phyloP scores from a whole-genome alignment of 2,329 filamentous ascomycete genomes.

The Aspergillus arachidicola region DNA sequence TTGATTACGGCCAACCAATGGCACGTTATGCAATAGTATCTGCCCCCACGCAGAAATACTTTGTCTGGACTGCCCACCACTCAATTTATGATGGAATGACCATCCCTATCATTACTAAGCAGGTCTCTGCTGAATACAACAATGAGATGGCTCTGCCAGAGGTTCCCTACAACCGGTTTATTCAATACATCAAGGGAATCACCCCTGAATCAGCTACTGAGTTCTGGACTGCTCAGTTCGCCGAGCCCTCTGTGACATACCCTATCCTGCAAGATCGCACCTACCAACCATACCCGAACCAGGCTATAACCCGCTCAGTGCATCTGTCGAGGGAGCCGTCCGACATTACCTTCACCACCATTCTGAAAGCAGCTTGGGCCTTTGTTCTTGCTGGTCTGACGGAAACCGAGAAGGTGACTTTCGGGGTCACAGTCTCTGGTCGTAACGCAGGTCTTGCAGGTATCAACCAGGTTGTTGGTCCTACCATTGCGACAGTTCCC shows the following conservation, averaged over 20 bases:
- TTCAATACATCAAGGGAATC: neutral
- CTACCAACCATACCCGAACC: neutral
- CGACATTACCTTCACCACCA: neutral
- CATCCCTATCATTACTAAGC: constrained; percentile 13
- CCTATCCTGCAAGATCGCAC: neutral
- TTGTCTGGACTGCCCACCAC: constrained; percentile 49
- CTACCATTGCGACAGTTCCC: neutral
- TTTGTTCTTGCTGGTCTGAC: neutral
- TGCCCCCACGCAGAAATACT: constrained; percentile 22
- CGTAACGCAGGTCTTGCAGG: neutral
- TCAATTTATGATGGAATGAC: constrained; percentile 48
- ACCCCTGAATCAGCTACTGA: neutral
- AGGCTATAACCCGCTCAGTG: neutral
- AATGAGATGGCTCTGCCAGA: neutral
- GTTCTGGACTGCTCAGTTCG: neutral
- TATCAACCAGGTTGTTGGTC: neutral
- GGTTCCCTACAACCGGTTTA: neutral
- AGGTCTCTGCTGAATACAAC: neutral
- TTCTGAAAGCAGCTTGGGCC: neutral
- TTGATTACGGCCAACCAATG: constrained; percentile 11
- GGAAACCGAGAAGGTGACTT: neutral
- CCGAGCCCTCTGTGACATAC: neutral
- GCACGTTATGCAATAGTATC: constrained; percentile 13
- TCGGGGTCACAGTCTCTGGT: neutral
- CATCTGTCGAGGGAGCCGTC: neutral